Evolutionary conservation across 495 filamentous ascomycete genomes (phyloP).

Genomic region (Aspergillus ellipticus): DNA sequence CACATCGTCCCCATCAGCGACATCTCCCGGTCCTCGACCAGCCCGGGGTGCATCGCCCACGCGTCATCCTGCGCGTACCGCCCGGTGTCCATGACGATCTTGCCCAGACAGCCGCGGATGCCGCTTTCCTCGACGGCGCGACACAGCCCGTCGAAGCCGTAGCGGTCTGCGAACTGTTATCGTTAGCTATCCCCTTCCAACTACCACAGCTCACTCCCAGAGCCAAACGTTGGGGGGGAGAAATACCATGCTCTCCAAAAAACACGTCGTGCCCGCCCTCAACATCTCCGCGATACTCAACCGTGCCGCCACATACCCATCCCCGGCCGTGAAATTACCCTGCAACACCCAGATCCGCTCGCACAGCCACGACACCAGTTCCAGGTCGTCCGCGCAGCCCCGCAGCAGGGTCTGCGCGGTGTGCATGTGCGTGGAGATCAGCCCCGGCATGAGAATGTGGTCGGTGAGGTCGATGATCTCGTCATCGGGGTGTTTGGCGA

Average conservation of each 20-base stretch:
- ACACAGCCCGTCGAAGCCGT: slow-evolving; percentile 45
- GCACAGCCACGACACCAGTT: slow-evolving; percentile 45
- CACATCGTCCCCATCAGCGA: slow-evolving; percentile 39
- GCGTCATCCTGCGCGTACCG: slow-evolving; percentile 43
- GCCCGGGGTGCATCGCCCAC: slow-evolving; percentile 49
- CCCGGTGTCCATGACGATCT: slow-evolving; percentile 37
- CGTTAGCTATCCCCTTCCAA: background rate
- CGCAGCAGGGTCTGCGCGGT: slow-evolving; percentile 46
- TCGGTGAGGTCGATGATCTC: slow-evolving; percentile 32
- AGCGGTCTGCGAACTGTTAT: slow-evolving; percentile 42
- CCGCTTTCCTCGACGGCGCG: slow-evolving; percentile 45
- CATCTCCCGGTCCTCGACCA: slow-evolving; percentile 43
- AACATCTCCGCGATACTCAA: slow-evolving; percentile 50
- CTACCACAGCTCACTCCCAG: background rate
- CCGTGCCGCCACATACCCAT: slow-evolving; percentile 45
- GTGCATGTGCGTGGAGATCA: slow-evolving; percentile 50
- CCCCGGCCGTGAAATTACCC: slow-evolving; percentile 39
- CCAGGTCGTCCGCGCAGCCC: slow-evolving; percentile 45
- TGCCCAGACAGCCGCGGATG: slow-evolving; percentile 46
- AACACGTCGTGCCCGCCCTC: slow-evolving; percentile 48
- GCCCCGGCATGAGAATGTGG: slow-evolving; percentile 44
- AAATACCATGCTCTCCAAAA: slow-evolving; percentile 47
- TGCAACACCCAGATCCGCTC: slow-evolving; percentile 48
- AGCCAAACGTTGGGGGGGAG: no score
- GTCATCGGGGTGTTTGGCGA: slow-evolving; percentile 22